These are phyloP conservation scores for Puccinia coronata DNA, from an alignment of 1,284 basidiomycete genomes.

Conservation along the genomic window DNA sequence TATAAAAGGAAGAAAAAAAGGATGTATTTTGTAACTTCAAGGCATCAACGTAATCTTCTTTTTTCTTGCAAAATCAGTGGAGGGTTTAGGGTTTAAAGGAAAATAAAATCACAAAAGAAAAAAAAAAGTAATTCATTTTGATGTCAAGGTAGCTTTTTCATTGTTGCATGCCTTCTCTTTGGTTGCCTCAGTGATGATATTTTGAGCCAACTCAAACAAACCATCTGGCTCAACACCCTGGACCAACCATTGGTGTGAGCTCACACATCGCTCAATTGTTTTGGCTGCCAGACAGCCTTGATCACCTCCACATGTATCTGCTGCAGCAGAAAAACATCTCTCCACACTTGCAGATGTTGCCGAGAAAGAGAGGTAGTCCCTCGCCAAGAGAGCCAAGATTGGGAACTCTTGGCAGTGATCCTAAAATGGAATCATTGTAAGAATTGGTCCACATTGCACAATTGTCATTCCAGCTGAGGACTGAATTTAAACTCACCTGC, in stretches of 20 bases:
- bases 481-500: neutral
- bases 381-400: constrained; percentile 9
- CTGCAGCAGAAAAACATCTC: constrained; percentile 16
- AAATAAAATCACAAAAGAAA: neutral
- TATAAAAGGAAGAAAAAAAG: no score
- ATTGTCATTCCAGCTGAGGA: neutral
- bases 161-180: no score
- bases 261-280: constrained; percentile 6
- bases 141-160: no score
- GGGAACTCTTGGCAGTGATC: constrained; percentile 6
- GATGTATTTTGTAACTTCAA: no score
- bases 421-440: neutral
- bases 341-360: constrained; percentile 24
- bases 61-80: no score
- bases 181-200: neutral
- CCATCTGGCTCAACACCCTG: neutral
- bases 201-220: neutral
- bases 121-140: neutral
- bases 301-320: constrained; percentile 6
- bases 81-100: no score
- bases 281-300: neutral
- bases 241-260: neutral
- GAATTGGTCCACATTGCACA: no score
- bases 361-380: constrained; percentile 9
- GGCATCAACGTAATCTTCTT: no score